Conservation (phyloP, 352 stramenopile species). For the Thalassiosira hispida region DNA sequence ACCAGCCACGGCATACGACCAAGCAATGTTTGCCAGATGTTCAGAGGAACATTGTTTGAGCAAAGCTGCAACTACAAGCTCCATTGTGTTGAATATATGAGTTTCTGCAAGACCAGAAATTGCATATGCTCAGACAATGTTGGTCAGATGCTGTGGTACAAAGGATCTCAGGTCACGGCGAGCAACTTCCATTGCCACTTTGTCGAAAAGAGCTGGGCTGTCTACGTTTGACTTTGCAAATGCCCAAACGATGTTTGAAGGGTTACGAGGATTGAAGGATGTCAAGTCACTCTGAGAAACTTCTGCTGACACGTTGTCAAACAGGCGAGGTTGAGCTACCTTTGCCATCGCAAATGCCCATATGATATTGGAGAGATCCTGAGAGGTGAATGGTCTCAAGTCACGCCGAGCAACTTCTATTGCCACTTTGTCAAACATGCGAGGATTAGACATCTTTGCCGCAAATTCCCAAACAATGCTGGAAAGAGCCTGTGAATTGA, state of each 20-base stretch:
- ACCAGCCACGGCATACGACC: conserved; percentile 23
- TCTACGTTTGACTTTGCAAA: conserved; percentile 19
- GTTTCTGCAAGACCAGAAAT: background rate
- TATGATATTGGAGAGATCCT: background rate
- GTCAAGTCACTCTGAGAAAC: background rate
- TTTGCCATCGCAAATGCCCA: conserved; percentile 27
- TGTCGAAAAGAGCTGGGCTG: conserved; percentile 7
- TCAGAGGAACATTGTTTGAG: conserved; percentile 7
- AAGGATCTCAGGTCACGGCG: background rate
- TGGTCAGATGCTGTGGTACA: background rate
- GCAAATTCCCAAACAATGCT: conserved; percentile 21
- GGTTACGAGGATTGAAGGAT: conserved; percentile 15
- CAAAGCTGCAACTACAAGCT: background rate
- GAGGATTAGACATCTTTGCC: background rate
- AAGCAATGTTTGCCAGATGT: conserved; percentile 32
- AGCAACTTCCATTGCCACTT: too few species aligned
- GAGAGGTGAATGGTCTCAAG: background rate
- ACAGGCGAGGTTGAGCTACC: conserved; percentile 2
- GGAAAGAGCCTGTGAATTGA: background rate
- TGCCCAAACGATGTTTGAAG: conserved; percentile 32
- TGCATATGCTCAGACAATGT: conserved; percentile 1
- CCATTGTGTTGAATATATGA: conserved; percentile 1
- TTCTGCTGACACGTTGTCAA: conserved; percentile 13
- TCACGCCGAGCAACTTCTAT: background rate
- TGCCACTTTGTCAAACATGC: conserved; percentile 18